phyloP scores from a whole-genome alignment of 805 yeast species.

The Ogataea chonburiensis region DNA sequence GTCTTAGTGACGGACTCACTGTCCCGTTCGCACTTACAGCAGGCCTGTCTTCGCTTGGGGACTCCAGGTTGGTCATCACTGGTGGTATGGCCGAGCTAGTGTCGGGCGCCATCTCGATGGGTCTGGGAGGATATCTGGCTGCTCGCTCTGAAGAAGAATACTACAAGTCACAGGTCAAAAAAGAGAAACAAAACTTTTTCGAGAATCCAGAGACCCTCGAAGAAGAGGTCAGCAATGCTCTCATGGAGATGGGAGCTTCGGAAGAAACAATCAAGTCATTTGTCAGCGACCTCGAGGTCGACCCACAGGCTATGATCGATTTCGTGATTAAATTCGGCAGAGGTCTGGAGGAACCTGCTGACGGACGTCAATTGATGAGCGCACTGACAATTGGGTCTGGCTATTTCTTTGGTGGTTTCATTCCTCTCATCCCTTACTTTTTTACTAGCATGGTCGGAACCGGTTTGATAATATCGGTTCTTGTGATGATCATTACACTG shows the following conservation, averaged over 20 bases:
- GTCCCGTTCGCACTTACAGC: constrained; percentile 99
- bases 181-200: constrained; percentile 67
- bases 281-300: constrained; percentile 72
- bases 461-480: constrained; percentile 71
- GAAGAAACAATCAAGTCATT: constrained; percentile 73
- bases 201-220: constrained; percentile 62
- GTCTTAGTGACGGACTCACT: constrained; percentile 91
- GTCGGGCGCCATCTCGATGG: constrained; percentile 97
- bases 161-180: constrained; percentile 66
- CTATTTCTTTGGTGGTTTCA: constrained; percentile 88
- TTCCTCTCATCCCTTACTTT: constrained; percentile 89
- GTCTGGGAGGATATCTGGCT: constrained; percentile 93
- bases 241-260: constrained; percentile 69
- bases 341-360: constrained; percentile 95
- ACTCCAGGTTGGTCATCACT: constrained; percentile 85
- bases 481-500: constrained; percentile 82
- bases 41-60: constrained; percentile 88
- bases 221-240: constrained; percentile 77
- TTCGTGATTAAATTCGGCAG: constrained; percentile 85
- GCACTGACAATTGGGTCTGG: constrained; percentile 89
- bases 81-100: constrained; percentile 98
- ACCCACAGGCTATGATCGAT: constrained; percentile 77
- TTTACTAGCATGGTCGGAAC: constrained; percentile 71
- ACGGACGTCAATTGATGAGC: constrained; percentile 81
- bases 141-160: constrained; percentile 86